Evolutionary conservation across 495 filamentous ascomycete species (phyloP), one percentile per base, ranked within the genome.

Genomic region (Opeltia flavorubescens): DNA sequence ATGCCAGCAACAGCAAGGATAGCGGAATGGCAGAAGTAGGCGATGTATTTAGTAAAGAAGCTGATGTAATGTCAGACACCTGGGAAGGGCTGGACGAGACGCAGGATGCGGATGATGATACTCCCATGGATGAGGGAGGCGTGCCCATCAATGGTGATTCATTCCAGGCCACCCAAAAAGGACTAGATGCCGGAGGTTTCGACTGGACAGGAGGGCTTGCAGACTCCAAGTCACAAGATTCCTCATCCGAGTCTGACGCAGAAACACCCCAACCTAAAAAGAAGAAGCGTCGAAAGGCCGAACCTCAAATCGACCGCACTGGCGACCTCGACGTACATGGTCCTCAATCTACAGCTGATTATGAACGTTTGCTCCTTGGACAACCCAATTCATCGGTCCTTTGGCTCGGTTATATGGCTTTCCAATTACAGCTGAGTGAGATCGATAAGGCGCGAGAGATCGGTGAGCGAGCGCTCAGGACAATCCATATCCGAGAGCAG

Each of bases 381-480:
- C 84, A 94, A 57, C 87, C 91, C 1, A 83, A 96, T 59, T 84
- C 81, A 6, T 93, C 91, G 1, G 65, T 80, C 38, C 70, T 96
- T 21, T 98, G 91, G 91, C 81, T 94, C 43, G 74, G 82, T 51
- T 98, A 95, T 66, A 94, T 96, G 83, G 88, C 89, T 18, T 94
- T 94, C 69, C 86, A 96, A 64, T 77, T 95, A 57, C 81, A 94
- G 60, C 70, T 94, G 44, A 84, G 83, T 62, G 91, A 96, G 57
- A 65, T 89, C 24, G 75, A 77, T 31, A 88, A 83, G 61, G 87
- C 91, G 6, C 77, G 91, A 42, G 78, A 88, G 46, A 80, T 94
- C 51, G 88, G 85, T 21, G 83, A 94, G 62, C 82, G 91, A 48
- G 91, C 91, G 11, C 70, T 95, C 46, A 78, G 81, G 53, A 89